A percentile compares a stretch with the other conserved stretches of the same genome.
Evolutionary conservation across 208 protist species (phyloP).

Genomic region (Acanthamoeba castellanii): DNA sequence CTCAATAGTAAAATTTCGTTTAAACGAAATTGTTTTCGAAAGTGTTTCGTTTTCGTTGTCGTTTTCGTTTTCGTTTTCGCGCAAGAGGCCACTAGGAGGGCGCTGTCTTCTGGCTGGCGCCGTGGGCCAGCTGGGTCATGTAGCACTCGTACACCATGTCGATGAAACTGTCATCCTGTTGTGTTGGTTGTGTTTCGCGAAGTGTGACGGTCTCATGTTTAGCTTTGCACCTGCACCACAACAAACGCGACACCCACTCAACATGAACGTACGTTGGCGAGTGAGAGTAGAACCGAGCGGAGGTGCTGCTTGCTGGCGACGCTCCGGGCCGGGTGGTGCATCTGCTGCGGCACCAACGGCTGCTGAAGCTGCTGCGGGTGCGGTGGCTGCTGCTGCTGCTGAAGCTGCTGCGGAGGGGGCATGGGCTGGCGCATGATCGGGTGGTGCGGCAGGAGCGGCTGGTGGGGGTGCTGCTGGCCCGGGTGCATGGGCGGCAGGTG

Average conservation of each 20-base stretch:
- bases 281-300: background rate
- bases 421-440: background rate
- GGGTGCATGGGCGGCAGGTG: background rate
- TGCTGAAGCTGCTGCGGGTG: background rate
- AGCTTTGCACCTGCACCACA: background rate
- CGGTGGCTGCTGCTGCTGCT: background rate
- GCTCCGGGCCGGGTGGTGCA: background rate
- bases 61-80: too few species aligned
- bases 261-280: background rate
- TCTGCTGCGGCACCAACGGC: background rate
- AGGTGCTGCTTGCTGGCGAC: conserved; percentile 29
- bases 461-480: background rate
- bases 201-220: too few species aligned
- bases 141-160: background rate
- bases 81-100: too few species aligned
- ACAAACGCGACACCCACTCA: background rate
- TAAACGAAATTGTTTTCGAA: too few species aligned
- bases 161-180: conserved; percentile 28
- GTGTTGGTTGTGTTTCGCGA: too few species aligned
- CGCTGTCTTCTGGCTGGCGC: background rate
- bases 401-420: background rate
- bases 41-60: too few species aligned
- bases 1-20: too few species aligned
- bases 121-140: conserved; percentile 11
- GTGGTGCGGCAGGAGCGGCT: background rate